These are phyloP conservation scores for Adansonia madagascariensis DNA, from an alignment of 441 rosid genomes.

Conservation along the genomic window DNA sequence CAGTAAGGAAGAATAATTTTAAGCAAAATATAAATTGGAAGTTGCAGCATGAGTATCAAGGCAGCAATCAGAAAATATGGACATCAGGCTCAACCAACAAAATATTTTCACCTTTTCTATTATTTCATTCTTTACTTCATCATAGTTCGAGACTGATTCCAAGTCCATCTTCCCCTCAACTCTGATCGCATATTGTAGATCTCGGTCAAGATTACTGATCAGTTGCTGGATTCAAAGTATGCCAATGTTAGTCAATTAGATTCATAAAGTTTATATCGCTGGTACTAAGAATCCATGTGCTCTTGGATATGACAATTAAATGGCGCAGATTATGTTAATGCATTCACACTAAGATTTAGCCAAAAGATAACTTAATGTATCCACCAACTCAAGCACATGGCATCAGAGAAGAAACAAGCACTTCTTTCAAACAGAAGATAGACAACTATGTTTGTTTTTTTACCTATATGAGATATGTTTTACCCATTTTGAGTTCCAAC, in stretches of 20 bases:
- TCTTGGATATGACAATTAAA: not conserved
- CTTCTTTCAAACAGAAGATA: not conserved
- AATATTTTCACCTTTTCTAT: constrained; percentile 65
- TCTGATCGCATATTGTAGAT: constrained; percentile 90
- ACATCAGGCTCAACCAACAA: constrained; percentile 29
- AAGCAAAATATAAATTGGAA: constrained; percentile 19
- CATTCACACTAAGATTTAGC: constrained; percentile 9
- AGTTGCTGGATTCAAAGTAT: constrained; percentile 69
- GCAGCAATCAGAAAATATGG: constrained; percentile 29
- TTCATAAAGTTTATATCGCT: constrained; percentile 14
- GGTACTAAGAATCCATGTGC: not conserved
- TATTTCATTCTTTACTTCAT: constrained; percentile 83
- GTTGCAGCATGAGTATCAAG: constrained; percentile 28
- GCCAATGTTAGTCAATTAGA: constrained; percentile 39
- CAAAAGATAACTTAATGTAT: constrained; percentile 7
- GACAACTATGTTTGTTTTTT: not conserved
- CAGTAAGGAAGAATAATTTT: constrained; percentile 16
- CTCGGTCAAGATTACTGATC: constrained; percentile 88
- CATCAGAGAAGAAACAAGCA: constrained; percentile 7
- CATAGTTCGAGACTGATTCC: constrained; percentile 84
- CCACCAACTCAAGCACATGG: not conserved
- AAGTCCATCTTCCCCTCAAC: constrained; percentile 96
- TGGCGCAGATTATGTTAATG: constrained; percentile 4
- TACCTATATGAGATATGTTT: not conserved
- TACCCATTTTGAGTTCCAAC: constrained; percentile 10